A percentile compares a stretch with the other conserved stretches of the same genome.
Conservation (phyloP, 2,329 filamentous ascomycete genomes). For the Colletotrichum trifolii region DNA sequence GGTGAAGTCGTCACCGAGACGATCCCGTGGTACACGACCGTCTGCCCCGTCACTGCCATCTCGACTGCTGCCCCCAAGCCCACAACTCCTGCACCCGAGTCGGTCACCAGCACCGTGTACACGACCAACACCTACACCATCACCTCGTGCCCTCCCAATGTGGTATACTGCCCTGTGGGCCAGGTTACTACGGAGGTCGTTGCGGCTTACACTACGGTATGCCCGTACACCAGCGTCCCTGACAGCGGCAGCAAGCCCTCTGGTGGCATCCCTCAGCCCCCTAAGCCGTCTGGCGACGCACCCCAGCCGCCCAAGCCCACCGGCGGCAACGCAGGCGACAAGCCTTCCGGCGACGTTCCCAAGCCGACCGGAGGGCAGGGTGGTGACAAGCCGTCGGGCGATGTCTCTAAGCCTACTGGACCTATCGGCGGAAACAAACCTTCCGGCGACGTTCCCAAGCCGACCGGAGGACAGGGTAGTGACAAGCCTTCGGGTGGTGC, state of each 20-base stretch:
- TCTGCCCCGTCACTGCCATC: conserved; percentile 52
- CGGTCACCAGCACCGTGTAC: conserved; percentile 52
- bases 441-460: conserved; percentile 14
- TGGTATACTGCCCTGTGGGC: conserved; percentile 51
- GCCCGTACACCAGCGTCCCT: conserved; percentile 47
- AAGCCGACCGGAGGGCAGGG: neutral
- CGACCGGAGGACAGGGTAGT: conserved; percentile 10
- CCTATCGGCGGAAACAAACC: conserved; percentile 7
- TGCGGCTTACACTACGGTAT: conserved; percentile 53
- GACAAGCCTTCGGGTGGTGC: conserved; percentile 4
- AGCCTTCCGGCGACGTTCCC: neutral
- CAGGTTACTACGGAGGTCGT: conserved; percentile 50
- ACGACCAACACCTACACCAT: conserved; percentile 61
- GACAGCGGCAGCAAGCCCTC: conserved; percentile 10
- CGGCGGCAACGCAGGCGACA: conserved; percentile 4
- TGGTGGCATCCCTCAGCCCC: conserved; percentile 49
- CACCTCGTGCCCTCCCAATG: conserved; percentile 62
- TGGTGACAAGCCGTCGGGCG: neutral
- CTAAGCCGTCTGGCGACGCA: conserved; percentile 16
- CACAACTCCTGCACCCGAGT: conserved; percentile 17
- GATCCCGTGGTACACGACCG: conserved; percentile 50
- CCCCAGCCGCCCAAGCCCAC: neutral
- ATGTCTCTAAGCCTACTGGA: conserved; percentile 6
- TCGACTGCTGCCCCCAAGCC: conserved; percentile 21
- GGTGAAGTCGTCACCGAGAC: conserved; percentile 52